Evolutionary conservation across 1,284 basidiomycete genomes (phyloP), one percentile per base, ranked within the genome.

Genomic region (Ganoderma lingzhi): DNA sequence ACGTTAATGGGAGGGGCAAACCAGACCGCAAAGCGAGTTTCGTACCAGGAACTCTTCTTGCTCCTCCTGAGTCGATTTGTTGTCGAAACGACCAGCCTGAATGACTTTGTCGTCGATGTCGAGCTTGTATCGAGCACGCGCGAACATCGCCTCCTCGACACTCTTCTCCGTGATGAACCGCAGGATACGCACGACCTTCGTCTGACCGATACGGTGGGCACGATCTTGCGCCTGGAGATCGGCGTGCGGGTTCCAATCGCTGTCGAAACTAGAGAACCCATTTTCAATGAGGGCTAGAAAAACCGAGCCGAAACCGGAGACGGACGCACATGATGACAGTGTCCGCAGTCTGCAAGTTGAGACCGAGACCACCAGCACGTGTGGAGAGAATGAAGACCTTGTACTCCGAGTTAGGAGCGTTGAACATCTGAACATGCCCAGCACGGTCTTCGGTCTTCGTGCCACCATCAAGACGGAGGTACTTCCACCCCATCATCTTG

Each of bases 71-170:
- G 96, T 98, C 23, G 97, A 98, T 82, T 98, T 97, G 82, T 99
- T 98, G 82, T 99, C 98, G 85, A 99, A 99, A 70, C 96, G 96
- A 87, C 97, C 97, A 64, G 97, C 97, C 84, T 98, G 96, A 77
- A 98, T 98, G 83, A 99, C 97, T 82, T 99, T 99, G 84, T 98
- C 97, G 81, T 99, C 98, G 79, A 99, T 98, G 78, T 98, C 97
- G 64, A 99, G 92, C 87, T 99, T 99, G 82, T 92, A 95, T 73
- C 96, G 92, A 3, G 98, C 98, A 73, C 96, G 90, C 61, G 95
- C 93, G 74, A 98, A 92, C 87, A 99, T 98, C 10, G 96, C 95
- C 83, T 99, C 97, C 82, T 99, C 98, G 19, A 99, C 96, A 74
- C 96, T 98, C 84, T 97, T 97, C 81, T 97, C 96, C 6, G 97